These are phyloP conservation scores for Rosa rugosa DNA, from an alignment of 306 rosid genomes.

Conservation along the genomic window DNA sequence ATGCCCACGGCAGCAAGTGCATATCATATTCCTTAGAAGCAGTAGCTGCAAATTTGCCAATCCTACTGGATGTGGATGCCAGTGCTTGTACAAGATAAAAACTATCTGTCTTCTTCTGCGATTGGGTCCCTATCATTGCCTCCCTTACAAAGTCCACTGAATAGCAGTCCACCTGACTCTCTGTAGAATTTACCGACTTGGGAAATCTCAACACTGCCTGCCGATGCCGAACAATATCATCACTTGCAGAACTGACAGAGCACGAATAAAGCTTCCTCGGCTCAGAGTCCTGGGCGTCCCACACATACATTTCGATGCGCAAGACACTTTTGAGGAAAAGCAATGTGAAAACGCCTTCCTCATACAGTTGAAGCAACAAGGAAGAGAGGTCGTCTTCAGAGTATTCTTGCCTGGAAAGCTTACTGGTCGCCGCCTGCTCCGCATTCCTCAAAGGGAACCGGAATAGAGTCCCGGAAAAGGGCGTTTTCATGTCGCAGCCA, in stretches of 20 bases:
- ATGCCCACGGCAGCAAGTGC: constrained; percentile 98
- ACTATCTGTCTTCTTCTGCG: constrained; percentile 59
- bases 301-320: constrained; percentile 73
- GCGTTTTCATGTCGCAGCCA: constrained; percentile 81
- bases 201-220: constrained; percentile 78
- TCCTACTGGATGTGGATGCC: constrained; percentile 85
- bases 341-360: constrained; percentile 80
- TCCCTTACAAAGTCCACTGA: constrained; percentile 66
- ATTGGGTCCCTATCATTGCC: constrained; percentile 50
- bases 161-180: constrained; percentile 65
- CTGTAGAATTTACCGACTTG: constrained; percentile 43
- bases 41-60: constrained; percentile 78
- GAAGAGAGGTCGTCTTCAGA: constrained; percentile 73
- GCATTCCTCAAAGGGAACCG: constrained; percentile 91
- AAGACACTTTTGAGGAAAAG: constrained; percentile 84
- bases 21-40: constrained; percentile 94
- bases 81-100: constrained; percentile 83
- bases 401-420: constrained; percentile 92
- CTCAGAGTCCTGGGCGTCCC: constrained; percentile 64
- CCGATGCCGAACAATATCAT: constrained; percentile 70
- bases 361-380: constrained; percentile 81
- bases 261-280: constrained; percentile 79
- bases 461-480: constrained; percentile 84
- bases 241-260: constrained; percentile 61
- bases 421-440: constrained; percentile 71